Percentiles rank a stretch among this genome's conserved stretches.
Evolutionary conservation across 495 filamentous ascomycete genomes (phyloP).

Genomic region (Penicillium cinerascens): DNA sequence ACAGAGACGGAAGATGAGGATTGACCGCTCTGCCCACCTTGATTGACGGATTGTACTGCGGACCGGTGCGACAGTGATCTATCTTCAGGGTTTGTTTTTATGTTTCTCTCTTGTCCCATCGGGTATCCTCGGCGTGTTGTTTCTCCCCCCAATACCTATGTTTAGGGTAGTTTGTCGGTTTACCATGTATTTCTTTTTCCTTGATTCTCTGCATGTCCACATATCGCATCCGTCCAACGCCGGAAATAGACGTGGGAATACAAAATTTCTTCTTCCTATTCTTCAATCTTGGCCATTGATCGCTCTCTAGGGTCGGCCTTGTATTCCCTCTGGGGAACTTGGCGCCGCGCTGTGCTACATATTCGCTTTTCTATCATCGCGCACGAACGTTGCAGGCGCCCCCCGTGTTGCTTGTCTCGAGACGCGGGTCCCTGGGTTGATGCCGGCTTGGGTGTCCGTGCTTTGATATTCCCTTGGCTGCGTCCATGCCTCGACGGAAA

Average conservation of each 20-base stretch:
- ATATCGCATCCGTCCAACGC: conserved; percentile 9
- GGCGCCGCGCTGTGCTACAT: neutral
- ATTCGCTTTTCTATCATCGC: neutral
- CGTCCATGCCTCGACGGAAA: neutral
- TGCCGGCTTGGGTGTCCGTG: neutral
- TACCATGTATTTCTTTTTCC: neutral
- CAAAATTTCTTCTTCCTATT: neutral
- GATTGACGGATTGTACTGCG: conserved; percentile 23
- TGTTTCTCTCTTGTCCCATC: conserved; percentile 8
- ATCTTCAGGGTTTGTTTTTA: conserved; percentile 2
- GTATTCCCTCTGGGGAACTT: neutral
- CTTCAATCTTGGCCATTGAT: conserved; percentile 1
- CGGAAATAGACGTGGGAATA: conserved; percentile 18
- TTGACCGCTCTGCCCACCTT: conserved; percentile 23
- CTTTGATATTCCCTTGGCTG: neutral
- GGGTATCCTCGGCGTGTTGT: conserved; percentile 14
- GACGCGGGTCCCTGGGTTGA: neutral
- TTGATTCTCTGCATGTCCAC: conserved; percentile 15
- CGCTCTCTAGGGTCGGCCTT: neutral
- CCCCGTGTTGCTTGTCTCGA: neutral
- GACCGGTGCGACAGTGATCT: conserved; percentile 20
- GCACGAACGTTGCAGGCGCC: neutral
- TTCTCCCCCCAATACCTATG: neutral
- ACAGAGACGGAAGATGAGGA: conserved; percentile 72
- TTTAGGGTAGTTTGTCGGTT: neutral